Evolutionary conservation across 257 asterid species (phyloP).

Genomic region (Leptodermis oblonga): DNA sequence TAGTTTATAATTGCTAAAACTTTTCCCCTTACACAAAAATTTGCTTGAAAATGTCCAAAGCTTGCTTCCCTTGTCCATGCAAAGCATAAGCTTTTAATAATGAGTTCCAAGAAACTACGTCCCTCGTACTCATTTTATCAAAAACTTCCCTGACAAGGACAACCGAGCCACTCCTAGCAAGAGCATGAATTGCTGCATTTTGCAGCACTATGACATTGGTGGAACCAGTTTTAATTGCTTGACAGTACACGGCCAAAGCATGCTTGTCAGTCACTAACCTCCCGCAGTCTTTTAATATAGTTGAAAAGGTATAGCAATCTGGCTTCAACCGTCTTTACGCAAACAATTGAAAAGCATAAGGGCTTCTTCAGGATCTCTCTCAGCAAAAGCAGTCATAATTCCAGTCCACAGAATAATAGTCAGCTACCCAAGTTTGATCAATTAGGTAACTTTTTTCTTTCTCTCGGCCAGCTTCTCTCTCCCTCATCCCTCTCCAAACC

Average conservation of each 20-base stretch:
- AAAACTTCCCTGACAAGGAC: slow-evolving; percentile 48
- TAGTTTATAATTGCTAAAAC: too few relatives aligned
- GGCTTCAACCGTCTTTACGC: slow-evolving; percentile 38
- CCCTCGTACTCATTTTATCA: slow-evolving; percentile 45
- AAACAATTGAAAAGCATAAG: slow-evolving; percentile 51
- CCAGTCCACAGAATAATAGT: slow-evolving; percentile 77
- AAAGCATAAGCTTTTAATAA: slow-evolving; percentile 77
- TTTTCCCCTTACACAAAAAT: too few relatives aligned
- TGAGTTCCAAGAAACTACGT: slow-evolving; percentile 72
- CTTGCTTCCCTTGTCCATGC: slow-evolving; percentile 63
- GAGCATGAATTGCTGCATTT: slow-evolving; percentile 72
- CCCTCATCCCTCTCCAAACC: too few relatives aligned
- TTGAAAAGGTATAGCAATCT: slow-evolving; percentile 56
- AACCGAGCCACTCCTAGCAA: slow-evolving; percentile 72
- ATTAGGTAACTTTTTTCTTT: too few relatives aligned
- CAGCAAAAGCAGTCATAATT: slow-evolving; percentile 52
- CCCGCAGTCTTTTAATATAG: slow-evolving; percentile 71
- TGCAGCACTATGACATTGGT: slow-evolving; percentile 37
- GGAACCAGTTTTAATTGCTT: slow-evolving; percentile 50
- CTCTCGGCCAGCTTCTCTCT: too few relatives aligned
- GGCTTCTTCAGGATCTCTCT: slow-evolving; percentile 50
- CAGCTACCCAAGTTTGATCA: too few relatives aligned
- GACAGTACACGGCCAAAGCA: slow-evolving; percentile 55
- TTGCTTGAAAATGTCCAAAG: slow-evolving; percentile 40
- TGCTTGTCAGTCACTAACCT: slow-evolving; percentile 54